Evolutionary conservation across 2,329 filamentous ascomycete genomes (phyloP).

Genomic region (Cladophialophora chaetospira): DNA sequence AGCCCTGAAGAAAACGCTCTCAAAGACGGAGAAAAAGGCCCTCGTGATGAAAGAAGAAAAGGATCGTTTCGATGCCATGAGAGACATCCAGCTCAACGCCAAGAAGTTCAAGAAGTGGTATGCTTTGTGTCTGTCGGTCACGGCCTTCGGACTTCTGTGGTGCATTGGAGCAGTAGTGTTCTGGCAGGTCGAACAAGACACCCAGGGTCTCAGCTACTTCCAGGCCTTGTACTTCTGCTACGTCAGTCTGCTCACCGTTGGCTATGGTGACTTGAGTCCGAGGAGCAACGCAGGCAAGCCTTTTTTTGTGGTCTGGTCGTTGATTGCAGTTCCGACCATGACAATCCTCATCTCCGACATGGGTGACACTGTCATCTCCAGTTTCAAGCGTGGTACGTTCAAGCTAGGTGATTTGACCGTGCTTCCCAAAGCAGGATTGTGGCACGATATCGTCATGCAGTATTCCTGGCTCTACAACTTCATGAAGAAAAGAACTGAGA

Average conservation of each 20-base stretch:
- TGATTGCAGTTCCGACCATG: constrained; percentile 83
- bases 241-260: constrained; percentile 78
- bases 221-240: constrained; percentile 84
- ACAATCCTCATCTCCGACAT: constrained; percentile 83
- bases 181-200: constrained; percentile 58
- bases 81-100: constrained; percentile 70
- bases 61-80: constrained; percentile 77
- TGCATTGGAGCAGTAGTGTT: constrained; percentile 78
- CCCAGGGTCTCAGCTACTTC: constrained; percentile 70
- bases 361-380: constrained; percentile 75
- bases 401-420: constrained; percentile 66
- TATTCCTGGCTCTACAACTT: constrained; percentile 46
- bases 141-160: constrained; percentile 75
- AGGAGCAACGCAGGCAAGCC: constrained; percentile 75
- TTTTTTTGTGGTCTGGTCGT: constrained; percentile 91
- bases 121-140: constrained; percentile 67
- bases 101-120: constrained; percentile 71
- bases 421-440: constrained; percentile 62
- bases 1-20: constrained; percentile 4
- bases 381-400: constrained; percentile 64
- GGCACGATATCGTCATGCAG: constrained; percentile 52
- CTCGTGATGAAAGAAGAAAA: constrained; percentile 65
- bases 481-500: constrained; percentile 44
- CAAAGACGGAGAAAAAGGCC: constrained; percentile 46
- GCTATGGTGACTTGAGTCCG: constrained; percentile 79